Evolutionary conservation across 768 basidiomycete genomes (phyloP).

Genomic region (Leccinum aurantiacum): DNA sequence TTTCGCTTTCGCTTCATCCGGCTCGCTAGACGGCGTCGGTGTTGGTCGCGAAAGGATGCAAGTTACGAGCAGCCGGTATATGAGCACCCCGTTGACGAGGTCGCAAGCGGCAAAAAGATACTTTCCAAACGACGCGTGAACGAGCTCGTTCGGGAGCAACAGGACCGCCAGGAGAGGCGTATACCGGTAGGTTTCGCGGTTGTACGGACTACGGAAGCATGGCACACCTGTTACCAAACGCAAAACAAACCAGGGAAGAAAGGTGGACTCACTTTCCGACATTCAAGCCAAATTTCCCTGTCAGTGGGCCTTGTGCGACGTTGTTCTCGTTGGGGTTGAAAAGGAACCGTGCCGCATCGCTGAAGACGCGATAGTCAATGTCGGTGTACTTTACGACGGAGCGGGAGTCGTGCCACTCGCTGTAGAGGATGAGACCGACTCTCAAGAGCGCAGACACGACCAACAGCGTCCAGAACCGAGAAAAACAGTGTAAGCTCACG

Average conservation of each 20-base stretch:
- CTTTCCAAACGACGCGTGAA: slow-evolving; percentile 90
- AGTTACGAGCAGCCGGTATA: slow-evolving; percentile 59
- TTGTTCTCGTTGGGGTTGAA: slow-evolving; percentile 49
- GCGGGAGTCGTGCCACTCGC: slow-evolving; percentile 85
- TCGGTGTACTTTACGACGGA: slow-evolving; percentile 96
- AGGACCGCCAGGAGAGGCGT: slow-evolving; percentile 89
- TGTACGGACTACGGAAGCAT: slow-evolving; percentile 68
- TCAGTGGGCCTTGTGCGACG: slow-evolving; percentile 61
- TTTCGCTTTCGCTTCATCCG: slow-evolving; percentile 11
- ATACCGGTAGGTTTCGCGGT: slow-evolving; percentile 91
- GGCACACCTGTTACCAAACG: slow-evolving; percentile 6
- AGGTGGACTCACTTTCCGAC: slow-evolving; percentile 72
- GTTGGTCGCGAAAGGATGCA: slow-evolving; percentile 41
- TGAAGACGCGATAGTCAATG: slow-evolving; percentile 94
- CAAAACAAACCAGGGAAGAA: background rate
- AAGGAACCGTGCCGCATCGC: slow-evolving; percentile 81
- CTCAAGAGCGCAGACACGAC: slow-evolving; percentile 57
- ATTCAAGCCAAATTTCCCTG: slow-evolving; percentile 35
- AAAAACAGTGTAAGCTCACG: slow-evolving; percentile 13
- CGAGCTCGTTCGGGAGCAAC: slow-evolving; percentile 73
- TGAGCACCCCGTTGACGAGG: slow-evolving; percentile 72
- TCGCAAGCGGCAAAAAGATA: slow-evolving; percentile 84
- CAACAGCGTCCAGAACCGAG: slow-evolving; percentile 55
- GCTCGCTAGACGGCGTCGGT: background rate
- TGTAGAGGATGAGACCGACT: slow-evolving; percentile 73